Evolutionary conservation across 2,329 filamentous ascomycete species (phyloP), one percentile per base, ranked within the genome.

Genomic region (Huntiella savannae): DNA sequence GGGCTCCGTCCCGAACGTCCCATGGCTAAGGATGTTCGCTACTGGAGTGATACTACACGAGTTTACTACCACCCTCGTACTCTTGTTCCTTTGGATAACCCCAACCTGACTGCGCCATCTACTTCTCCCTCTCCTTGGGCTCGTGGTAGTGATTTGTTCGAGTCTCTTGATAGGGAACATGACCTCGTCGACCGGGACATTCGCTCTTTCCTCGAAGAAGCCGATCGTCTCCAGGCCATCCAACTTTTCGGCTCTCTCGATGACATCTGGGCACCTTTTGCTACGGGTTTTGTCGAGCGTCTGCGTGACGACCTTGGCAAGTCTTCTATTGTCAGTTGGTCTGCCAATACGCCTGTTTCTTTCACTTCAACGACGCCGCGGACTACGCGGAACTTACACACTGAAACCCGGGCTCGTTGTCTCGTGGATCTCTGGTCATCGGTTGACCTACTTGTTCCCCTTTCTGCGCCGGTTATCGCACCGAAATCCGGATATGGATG

Each of bases 41-140:
- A 91, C 63, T 98, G 91, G 88, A 93, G 86, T 32, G 91, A 98
- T 61, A 96, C 86, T 62, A 92, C 84, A 54, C 76, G 85, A 19
- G 73, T 91, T n/a, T 98, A 77, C 62, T 95, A 82, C 58, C 87
- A 96, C 58, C 91, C 91, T 6, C 76, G 75, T 46, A 94, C 86
- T 10, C 74, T 94, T 46, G 70, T 93, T 7, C 87, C 93, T 58
- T 67, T 96, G 11, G 82, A 82, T 57, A 85, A 95, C 56, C 92
- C 83, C 56, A 84, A 92, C 58, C 33, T 47, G 13, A 47, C 35
- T 12, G 39, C 48, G n/a, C 48, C 48, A 8, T 43, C 45, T 12
- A 67, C 93, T 33, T 78, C 82, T 57, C 88, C 85, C 3, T 94
- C 94, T 56, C 84, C 86, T 0, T 91, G 78, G 74, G 61, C 63